A percentile compares a stretch with the other conserved stretches of the same genome.
Conservation (phyloP, 1,284 basidiomycete genomes). For the Malassezia psittaci region DNA sequence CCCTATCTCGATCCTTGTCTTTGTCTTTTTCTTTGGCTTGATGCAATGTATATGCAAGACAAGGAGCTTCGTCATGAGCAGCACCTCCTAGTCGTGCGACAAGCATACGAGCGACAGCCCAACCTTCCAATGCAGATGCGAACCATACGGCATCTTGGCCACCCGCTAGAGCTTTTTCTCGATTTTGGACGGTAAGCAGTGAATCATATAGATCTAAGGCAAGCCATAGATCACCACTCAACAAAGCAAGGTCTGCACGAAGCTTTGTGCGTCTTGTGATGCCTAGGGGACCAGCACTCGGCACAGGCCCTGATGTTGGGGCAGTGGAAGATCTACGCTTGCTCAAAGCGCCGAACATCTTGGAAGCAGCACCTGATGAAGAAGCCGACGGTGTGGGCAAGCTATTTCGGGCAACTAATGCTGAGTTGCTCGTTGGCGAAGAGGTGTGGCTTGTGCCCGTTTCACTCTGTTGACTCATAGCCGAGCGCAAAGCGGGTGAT, state of each 20-base stretch:
- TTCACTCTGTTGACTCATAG: slow-evolving; percentile 14
- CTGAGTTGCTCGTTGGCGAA: slow-evolving; percentile 15
- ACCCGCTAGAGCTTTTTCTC: slow-evolving; percentile 43
- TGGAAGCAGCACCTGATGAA: slow-evolving; percentile 21
- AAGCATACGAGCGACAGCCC: slow-evolving; percentile 36
- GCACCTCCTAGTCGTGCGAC: slow-evolving; percentile 36
- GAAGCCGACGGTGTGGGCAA: slow-evolving; percentile 11
- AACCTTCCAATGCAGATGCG: slow-evolving; percentile 42
- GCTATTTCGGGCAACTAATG: background rate
- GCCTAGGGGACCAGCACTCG: slow-evolving; percentile 1
- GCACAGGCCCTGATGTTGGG: slow-evolving; percentile 13
- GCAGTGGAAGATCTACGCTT: slow-evolving; percentile 11
- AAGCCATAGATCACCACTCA: slow-evolving; percentile 40
- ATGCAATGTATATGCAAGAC: slow-evolving; percentile 18
- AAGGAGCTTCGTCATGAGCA: slow-evolving; percentile 34
- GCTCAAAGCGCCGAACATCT: slow-evolving; percentile 16
- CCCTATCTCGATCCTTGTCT: slow-evolving; percentile 27
- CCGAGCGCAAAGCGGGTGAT: background rate
- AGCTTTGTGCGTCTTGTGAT: slow-evolving; percentile 34
- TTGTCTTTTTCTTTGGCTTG: slow-evolving; percentile 23
- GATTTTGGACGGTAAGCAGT: slow-evolving; percentile 24
- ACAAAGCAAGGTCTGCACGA: slow-evolving; percentile 32
- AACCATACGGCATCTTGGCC: slow-evolving; percentile 47
- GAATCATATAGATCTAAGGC: slow-evolving; percentile 34
- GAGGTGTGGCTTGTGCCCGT: slow-evolving; percentile 24